Percentiles rank a stretch among this genome's conserved stretches.
phyloP scores from a whole-genome alignment of 2,329 filamentous ascomycete species.

The Fusarium sp. region DNA sequence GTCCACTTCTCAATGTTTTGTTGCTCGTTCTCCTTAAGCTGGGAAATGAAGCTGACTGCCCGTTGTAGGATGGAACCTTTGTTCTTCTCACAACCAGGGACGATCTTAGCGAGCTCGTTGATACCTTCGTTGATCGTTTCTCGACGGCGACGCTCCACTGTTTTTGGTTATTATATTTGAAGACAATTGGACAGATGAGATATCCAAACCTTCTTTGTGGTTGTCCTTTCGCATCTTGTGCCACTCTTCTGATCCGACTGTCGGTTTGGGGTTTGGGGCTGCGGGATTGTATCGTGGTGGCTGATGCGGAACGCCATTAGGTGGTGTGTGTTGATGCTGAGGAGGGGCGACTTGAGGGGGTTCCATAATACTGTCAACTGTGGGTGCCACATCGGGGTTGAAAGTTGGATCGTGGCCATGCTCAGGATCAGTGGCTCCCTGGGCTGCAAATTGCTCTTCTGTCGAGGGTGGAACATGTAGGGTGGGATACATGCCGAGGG shows the following conservation, averaged over 20 bases:
- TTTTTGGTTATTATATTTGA: conserved; percentile 35
- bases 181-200: not conserved
- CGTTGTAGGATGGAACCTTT: conserved; percentile 96
- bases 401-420: conserved; percentile 48
- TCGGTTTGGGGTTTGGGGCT: conserved; percentile 72
- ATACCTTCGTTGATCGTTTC: conserved; percentile 99
- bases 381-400: conserved; percentile 46
- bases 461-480: conserved; percentile 66
- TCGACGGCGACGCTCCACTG: conserved; percentile 93
- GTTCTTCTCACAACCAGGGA: conserved; percentile 98
- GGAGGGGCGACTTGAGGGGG: conserved; percentile 32
- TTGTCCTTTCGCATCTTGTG: conserved; percentile 97
- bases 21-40: conserved; percentile 92
- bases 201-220: conserved; percentile 90
- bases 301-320: conserved; percentile 53
- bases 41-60: conserved; percentile 92
- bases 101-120: conserved; percentile 96
- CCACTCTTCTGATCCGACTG: conserved; percentile 97
- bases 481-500: conserved; percentile 68
- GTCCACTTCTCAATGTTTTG: conserved; percentile 97
- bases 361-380: conserved; percentile 45
- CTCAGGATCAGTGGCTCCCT: conserved; percentile 51
- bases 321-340: conserved; percentile 46
- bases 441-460: conserved; percentile 68
- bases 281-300: conserved; percentile 49